A percentile compares a stretch with the other conserved stretches of the same genome.
Evolutionary conservation across 139 green algal species (phyloP).

Genomic region (Picocystis salinarum): DNA sequence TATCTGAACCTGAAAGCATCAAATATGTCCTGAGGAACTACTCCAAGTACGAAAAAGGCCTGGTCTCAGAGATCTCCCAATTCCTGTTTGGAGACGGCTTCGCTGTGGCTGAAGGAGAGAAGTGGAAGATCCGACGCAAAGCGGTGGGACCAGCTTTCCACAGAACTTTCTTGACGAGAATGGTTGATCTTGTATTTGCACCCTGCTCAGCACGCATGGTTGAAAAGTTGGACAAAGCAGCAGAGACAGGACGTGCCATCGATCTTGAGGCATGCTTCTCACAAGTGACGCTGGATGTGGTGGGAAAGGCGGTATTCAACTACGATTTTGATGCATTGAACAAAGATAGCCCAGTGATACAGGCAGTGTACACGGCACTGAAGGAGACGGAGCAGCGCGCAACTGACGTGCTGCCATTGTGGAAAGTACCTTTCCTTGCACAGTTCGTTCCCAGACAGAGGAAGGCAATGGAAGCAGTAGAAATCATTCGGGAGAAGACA

Average conservation of each 20-base stretch:
- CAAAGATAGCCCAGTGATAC: slow-evolving; percentile 52
- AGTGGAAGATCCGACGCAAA: slow-evolving; percentile 53
- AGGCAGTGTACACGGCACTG: slow-evolving; percentile 92
- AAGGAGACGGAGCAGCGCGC: slow-evolving; percentile 94
- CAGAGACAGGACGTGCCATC: slow-evolving; percentile 24
- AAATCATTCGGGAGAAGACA: slow-evolving; percentile 74
- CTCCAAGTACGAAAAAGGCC: slow-evolving; percentile 51
- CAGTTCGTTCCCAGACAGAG: slow-evolving; percentile 19
- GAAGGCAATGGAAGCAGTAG: slow-evolving; percentile 56
- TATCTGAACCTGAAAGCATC: slow-evolving; percentile 67
- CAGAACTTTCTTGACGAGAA: slow-evolving; percentile 68
- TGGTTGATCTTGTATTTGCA: slow-evolving; percentile 75
- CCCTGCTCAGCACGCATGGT: slow-evolving; percentile 28
- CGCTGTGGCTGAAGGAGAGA: slow-evolving; percentile 67
- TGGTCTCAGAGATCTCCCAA: slow-evolving; percentile 28
- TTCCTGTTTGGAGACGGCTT: slow-evolving; percentile 96
- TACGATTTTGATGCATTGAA: slow-evolving; percentile 93
- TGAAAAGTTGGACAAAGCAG: slow-evolving; percentile 44
- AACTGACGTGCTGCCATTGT: slow-evolving; percentile 88
- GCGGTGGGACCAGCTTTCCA: slow-evolving; percentile 85
- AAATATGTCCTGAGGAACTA: slow-evolving; percentile 87
- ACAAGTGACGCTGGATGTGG: slow-evolving; percentile 94
- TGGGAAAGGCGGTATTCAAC: slow-evolving; percentile 95
- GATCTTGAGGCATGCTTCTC: slow-evolving; percentile 91
- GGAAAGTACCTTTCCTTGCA: slow-evolving; percentile 57